Conservation (phyloP, 2,329 filamentous ascomycete species). For the Phialocephala subalpina region DNA sequence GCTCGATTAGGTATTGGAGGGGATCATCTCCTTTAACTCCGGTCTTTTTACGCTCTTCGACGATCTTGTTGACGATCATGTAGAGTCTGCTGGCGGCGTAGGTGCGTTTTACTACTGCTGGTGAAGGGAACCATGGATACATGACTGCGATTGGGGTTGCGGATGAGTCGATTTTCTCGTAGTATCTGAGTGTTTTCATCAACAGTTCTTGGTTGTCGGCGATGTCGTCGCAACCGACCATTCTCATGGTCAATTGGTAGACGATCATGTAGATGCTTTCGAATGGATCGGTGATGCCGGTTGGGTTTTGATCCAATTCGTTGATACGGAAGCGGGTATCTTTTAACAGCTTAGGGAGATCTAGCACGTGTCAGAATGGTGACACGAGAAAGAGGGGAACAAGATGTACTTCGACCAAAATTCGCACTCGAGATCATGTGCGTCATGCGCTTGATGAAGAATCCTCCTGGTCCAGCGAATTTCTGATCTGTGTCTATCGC, state of each 20-base stretch:
- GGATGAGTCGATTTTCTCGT: constrained; percentile 54
- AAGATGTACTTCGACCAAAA: constrained; percentile 42
- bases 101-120: constrained; percentile 50
- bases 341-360: constrained; percentile 51
- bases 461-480: constrained; percentile 14
- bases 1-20: constrained; percentile 61
- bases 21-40: constrained; percentile 56
- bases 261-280: constrained; percentile 60
- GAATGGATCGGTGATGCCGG: constrained; percentile 58
- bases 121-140: constrained; percentile 57
- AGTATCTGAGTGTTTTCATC: constrained; percentile 52
- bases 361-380: constrained; percentile 15
- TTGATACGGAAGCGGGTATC: constrained; percentile 52
- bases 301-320: constrained; percentile 44
- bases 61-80: constrained; percentile 55
- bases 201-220: constrained; percentile 54
- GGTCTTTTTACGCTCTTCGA: constrained; percentile 52
- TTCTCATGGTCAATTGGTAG: constrained; percentile 65
- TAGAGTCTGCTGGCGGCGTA: constrained; percentile 57
- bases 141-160: constrained; percentile 55
- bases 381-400: neutral
- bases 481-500: neutral
- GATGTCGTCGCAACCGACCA: constrained; percentile 60
- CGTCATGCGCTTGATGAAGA: constrained; percentile 25
- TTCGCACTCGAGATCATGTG: constrained; percentile 49